Evolutionary conservation across 2,329 filamentous ascomycete species (phyloP).

Genomic region (Penicillium sp.): DNA sequence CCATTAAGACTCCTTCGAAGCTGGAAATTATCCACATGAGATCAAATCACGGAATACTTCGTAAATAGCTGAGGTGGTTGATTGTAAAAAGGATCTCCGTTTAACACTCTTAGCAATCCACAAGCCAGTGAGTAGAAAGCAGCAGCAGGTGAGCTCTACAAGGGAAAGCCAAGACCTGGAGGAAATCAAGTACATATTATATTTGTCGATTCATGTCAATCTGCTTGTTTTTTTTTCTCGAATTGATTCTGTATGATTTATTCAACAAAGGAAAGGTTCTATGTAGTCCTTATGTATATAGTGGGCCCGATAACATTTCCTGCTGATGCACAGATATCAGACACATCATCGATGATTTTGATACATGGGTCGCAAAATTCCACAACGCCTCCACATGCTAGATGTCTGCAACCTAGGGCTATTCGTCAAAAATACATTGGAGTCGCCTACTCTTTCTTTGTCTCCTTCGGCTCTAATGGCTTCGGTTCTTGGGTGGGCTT

Average conservation of each 20-base stretch:
- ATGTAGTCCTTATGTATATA: constrained; percentile 6
- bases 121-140: too few relatives aligned
- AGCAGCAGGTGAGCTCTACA: too few relatives aligned
- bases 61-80: too few relatives aligned
- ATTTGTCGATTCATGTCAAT: too few relatives aligned
- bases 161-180: too few relatives aligned
- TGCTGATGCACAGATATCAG: constrained; percentile 8
- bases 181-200: too few relatives aligned
- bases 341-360: constrained; percentile 11
- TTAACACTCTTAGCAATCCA: too few relatives aligned
- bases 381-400: constrained; percentile 23
- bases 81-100: too few relatives aligned
- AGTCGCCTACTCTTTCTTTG: neutral
- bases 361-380: constrained; percentile 12
- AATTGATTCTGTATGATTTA: neutral
- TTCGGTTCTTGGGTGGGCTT: neutral
- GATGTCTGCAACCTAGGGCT: constrained; percentile 1
- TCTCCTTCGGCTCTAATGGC: constrained; percentile 14
- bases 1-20: too few relatives aligned
- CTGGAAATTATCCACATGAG: too few relatives aligned
- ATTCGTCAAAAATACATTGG: neutral
- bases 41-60: too few relatives aligned
- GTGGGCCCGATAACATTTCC: neutral
- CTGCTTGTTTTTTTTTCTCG: too few relatives aligned
- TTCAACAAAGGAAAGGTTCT: constrained; percentile 5